A percentile compares a stretch with the other conserved stretches of the same genome.
Evolutionary conservation across 192 early-diverging fungal genomes (phyloP).

Genomic region (Coemansia sp.): DNA sequence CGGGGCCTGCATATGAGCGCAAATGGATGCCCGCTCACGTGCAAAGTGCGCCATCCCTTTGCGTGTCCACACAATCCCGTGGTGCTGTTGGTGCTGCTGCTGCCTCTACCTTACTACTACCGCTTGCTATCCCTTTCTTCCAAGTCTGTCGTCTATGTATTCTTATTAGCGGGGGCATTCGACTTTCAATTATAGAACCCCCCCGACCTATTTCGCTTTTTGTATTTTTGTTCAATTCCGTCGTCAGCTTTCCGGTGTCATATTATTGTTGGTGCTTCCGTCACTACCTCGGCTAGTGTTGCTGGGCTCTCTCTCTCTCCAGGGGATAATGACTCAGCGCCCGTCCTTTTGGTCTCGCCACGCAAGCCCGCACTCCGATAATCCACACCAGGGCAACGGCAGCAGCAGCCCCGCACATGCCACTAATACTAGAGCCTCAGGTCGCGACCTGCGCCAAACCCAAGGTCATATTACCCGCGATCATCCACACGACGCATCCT

Average conservation of each 20-base stretch:
- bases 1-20: conserved; percentile 4
- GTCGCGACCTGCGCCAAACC: background rate
- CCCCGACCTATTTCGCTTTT: background rate
- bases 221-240: background rate
- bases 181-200: background rate
- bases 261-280: background rate
- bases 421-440: background rate
- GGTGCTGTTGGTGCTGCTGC: too few relatives aligned
- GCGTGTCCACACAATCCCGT: background rate
- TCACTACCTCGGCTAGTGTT: background rate
- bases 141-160: background rate
- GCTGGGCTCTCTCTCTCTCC: background rate
- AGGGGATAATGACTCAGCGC: conserved; percentile 43
- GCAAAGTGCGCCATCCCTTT: conserved; percentile 6
- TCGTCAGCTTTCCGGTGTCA: background rate
- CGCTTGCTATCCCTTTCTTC: background rate
- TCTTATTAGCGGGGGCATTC: background rate
- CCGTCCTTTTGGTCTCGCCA: conserved; percentile 38
- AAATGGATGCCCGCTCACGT: background rate
- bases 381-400: conserved; percentile 8
- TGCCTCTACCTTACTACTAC: background rate
- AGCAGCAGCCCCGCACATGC: conserved; percentile 2
- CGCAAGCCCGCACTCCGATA: conserved; percentile 19
- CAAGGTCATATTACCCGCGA: background rate
- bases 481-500: background rate